Base-by-base conservation (phyloP, 306 rosid species). In the Nissolia schottii region DNA sequence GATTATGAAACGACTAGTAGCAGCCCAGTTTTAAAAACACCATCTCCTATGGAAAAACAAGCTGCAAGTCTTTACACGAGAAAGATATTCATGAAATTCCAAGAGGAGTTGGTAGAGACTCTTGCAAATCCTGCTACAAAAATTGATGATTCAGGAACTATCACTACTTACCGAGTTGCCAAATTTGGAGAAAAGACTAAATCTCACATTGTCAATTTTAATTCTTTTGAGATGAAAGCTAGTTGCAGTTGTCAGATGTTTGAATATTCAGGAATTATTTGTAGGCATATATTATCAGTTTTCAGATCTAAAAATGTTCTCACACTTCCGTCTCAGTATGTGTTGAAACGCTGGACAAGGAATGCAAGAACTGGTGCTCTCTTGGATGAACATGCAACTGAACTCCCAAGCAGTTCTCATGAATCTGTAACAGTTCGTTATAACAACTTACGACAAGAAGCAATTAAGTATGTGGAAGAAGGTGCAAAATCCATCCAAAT, bases 21-120 rank as follows among this genome's bases (percentile, higher is more conserved):
- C 37, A 77, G 74, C 63, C 96, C 91, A 3, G 79, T 81, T 67
- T 80, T 93, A 40, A 93, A 85, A 85, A 90, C 96, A 38, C 96
- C 96, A 49, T 90, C 96, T 53, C 96, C 96, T 31, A 92, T 90
- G 95, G 98, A 93, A 77, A 90, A 90, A 64, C 97, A 93, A 84
- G 97, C 96, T 62, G 97, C 93, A 28, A 79, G 64, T 76, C 89
- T 90, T 32, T 93, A 87, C 68, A 90, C 97, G 1, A 81, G 90
- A 79, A 85, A 85, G 75, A 82, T 93, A 77, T 93, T 90, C 73
- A 83, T 84, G 81, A 90, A 87, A 73, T 93, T 93, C 68, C 97
- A 90, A 78, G 96, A 90, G 62, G 97, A 93, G 78, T 84, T 93
- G 78, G 97, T 90, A 58, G 97, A 89, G 81, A 88, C 97, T 72